Conservation (phyloP, 768 basidiomycete species). For the Lentinula raphanica region DNA sequence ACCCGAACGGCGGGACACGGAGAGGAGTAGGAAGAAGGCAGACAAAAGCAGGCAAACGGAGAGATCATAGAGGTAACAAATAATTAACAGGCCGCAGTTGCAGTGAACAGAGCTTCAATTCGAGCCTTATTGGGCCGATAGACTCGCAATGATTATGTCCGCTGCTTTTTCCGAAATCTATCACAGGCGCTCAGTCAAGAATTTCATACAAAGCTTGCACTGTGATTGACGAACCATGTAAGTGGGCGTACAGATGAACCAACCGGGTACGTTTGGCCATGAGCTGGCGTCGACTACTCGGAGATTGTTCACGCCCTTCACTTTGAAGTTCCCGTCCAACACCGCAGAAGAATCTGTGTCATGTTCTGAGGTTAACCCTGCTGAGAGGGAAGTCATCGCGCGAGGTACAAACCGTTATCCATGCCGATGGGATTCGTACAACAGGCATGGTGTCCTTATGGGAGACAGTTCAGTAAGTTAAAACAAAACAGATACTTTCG, state of each 20-base stretch:
- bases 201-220: not conserved
- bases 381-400: not conserved
- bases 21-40: not conserved
- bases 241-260: slow-evolving; percentile 25
- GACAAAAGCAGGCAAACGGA: no score
- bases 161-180: slow-evolving; percentile 28
- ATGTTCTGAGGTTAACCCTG: not conserved
- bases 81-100: not conserved
- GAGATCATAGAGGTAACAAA: no score
- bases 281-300: slow-evolving; percentile 27
- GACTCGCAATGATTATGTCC: slow-evolving; percentile 19
- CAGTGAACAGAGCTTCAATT: not conserved
- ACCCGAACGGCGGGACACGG: not conserved
- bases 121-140: slow-evolving; percentile 3
- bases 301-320: slow-evolving; percentile 23
- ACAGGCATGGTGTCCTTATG: slow-evolving; percentile 26
- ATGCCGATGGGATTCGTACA: slow-evolving; percentile 26
- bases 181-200: not conserved
- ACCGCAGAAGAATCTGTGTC: slow-evolving; percentile 23
- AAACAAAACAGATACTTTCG: not conserved
- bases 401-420: slow-evolving; percentile 17
- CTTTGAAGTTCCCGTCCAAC: slow-evolving; percentile 24
- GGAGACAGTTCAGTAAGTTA: not conserved
- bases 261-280: slow-evolving; percentile 26
- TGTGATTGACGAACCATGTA: slow-evolving; percentile 29